Base-by-base conservation (phyloP, 306 rosid genomes). In the Cucurbita maxima region DNA sequence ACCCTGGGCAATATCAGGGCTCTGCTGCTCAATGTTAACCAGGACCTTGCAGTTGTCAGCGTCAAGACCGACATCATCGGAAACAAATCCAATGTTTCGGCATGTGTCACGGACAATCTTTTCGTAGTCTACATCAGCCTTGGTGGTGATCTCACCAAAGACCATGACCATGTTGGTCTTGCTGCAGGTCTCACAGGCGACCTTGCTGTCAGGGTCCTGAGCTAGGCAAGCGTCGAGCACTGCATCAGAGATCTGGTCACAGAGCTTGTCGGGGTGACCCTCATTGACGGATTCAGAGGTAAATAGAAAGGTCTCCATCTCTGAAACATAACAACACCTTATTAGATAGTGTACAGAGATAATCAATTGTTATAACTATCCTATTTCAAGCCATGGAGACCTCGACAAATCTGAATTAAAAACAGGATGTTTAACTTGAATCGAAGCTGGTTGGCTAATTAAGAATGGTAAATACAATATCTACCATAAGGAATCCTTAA, bases 201-300 rank as follows among this genome's bases (percentile, higher is more conserved):
- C 99, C 92, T 95, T 95, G 83, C 99, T 95, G 84, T 95, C 99
- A 22, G 99, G 93, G 80, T 95, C 99, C 81, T 95, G 91, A 53
- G 81, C 87, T 61, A 95, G 99, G 88, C 99, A 95, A 16, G 99
- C 99, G 52, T 95, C 99, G 0, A 95, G 99, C 77, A 95, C 99
- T 0, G 99, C 99, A 79, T 95, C 99, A 7, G 99, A 95, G 88
- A 95, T 84, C 96, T 95, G 99, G 79, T 95, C 99, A 61, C 99
- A 95, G 76, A 95, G 88, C 92, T 95, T 95, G 96, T 95, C 99
- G 1, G 99, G 99, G 85, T 95, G 99, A 76, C 99, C 99, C 91
- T 95, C 99, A 44, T 95, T 95, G 34, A 95, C 99, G 1, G 99
- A 95, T 74, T 95, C 99, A 19, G 99, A 95, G 20, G 99, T 95